A percentile compares a stretch with the other conserved stretches of the same genome.
These are phyloP conservation scores for Aspergillus sp. DNA, from an alignment of 2,329 filamentous ascomycete species.

Conservation along the genomic window DNA sequence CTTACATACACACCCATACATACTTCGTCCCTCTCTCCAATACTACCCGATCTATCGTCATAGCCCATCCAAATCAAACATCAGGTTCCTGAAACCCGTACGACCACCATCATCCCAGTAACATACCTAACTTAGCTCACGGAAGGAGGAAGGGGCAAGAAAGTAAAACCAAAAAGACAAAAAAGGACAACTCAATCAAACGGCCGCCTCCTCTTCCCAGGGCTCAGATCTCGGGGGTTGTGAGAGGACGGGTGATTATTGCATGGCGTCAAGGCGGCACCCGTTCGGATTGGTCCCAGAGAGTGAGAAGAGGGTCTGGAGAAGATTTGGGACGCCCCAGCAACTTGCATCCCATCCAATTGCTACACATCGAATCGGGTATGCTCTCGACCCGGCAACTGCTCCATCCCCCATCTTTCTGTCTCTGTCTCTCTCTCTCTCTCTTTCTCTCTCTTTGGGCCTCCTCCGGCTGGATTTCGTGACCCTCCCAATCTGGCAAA, in stretches of 20 bases:
- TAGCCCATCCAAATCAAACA: no score
- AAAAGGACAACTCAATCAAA: constrained; percentile 7
- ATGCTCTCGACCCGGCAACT: background rate
- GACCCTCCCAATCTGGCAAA: constrained; percentile 16
- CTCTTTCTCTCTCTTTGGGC: background rate
- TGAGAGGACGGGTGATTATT: constrained; percentile 13
- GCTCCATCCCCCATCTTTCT: background rate
- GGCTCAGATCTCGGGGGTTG: constrained; percentile 15
- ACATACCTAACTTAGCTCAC: background rate
- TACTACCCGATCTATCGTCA: no score
- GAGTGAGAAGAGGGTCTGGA: constrained; percentile 12
- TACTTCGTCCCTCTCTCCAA: no score
- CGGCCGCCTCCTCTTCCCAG: constrained; percentile 2
- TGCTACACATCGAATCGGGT: constrained; percentile 16
- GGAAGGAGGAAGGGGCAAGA: background rate
- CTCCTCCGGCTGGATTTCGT: constrained; percentile 15
- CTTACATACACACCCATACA: no score
- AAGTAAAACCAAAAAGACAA: background rate
- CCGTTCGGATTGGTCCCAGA: constrained; percentile 5
- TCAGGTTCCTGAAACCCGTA: no score
- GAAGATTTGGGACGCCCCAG: constrained; percentile 5
- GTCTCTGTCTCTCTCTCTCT: no score
- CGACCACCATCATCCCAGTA: no score
- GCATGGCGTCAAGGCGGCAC: constrained; percentile 9
- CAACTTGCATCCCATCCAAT: constrained; percentile 6